Base-by-base conservation (phyloP, 2,329 filamentous ascomycete species). In the Pseudopithomyces chartarum region DNA sequence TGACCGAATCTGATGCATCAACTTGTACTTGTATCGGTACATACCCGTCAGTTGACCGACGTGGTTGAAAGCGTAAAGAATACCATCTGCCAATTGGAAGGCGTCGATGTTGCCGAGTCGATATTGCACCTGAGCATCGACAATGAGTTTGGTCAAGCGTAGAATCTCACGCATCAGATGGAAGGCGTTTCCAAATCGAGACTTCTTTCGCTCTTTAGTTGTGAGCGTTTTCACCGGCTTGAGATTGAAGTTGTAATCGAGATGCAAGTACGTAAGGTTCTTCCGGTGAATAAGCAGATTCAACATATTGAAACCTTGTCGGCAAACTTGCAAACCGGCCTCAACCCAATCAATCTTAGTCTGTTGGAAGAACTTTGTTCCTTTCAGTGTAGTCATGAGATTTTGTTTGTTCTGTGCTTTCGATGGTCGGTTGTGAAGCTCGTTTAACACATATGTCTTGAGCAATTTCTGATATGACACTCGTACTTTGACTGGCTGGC, bases 21-120 rank as follows among this genome's bases (percentile, higher is more conserved):
- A 84, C 83, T 99, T 99, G 82, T 99, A 99, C 83, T 99, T 99
- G 85, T 99, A 99, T 59, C 95, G 90, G 79, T 99, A 99, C 95
- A 99, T 99, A 74, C 95, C 95, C 15, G 95, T 99, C 59, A 99
- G 82, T 77, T 99, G 96, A 60, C 95, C 95, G 55, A 99, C 95
- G 68, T 99, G 95, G 79, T 99, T 99, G 81, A 99, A 99, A 17
- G 95, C 96, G 68, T 99, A 99, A n/a, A 98, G 82, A 55, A 99
- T 99, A 76, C 95, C 95, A 76, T 99, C 95, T 3, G 95, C 95
- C 63, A 99, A 87, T 76, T 99, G 95, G 82, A 99, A 99, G 36
- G 96, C 95, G 76, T 99, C 95, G 61, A 99, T 98, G 70, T 99
- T 99, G 57, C 96, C 96, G 38, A 99, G 82, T 26, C 95, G 89